Percentiles rank a stretch among this genome's conserved stretches.
Conservation (phyloP, 495 filamentous ascomycete genomes). For the Aspergillus nanangensis region DNA sequence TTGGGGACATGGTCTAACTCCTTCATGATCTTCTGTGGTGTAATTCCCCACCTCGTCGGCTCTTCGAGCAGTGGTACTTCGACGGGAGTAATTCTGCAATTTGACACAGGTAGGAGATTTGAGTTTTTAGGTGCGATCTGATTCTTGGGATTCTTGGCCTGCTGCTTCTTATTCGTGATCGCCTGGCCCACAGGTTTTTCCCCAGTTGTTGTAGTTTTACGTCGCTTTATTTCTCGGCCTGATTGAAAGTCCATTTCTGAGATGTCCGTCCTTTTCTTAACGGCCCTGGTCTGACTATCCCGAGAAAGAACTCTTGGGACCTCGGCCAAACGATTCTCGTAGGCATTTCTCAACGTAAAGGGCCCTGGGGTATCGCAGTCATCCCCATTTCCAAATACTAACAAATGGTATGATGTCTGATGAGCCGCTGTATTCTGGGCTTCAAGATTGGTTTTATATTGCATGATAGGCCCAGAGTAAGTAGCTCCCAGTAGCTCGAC, state of each 20-base stretch:
- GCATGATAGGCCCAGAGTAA: conserved; percentile 10
- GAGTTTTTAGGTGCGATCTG: conserved; percentile 12
- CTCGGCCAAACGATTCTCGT: conserved; percentile 3
- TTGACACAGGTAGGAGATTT: conserved; percentile 20
- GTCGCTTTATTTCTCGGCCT: neutral
- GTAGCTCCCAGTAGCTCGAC: conserved; percentile 12
- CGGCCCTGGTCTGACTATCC: too few relatives aligned
- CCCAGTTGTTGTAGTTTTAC: neutral
- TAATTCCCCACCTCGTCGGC: conserved; percentile 15
- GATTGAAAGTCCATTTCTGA: too few relatives aligned
- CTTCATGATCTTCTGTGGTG: conserved; percentile 5
- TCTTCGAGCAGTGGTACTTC: conserved; percentile 2
- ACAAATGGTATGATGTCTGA: conserved; percentile 18
- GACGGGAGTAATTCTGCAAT: conserved; percentile 14
- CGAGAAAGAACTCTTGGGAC: conserved; percentile 6
- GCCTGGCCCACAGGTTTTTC: neutral
- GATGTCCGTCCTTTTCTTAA: too few relatives aligned
- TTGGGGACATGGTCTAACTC: conserved; percentile 3
- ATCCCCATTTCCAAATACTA: conserved; percentile 7
- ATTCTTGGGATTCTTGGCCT: too few relatives aligned
- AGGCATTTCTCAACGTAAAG: conserved; percentile 2
- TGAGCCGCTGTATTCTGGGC: conserved; percentile 28
- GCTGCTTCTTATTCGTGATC: neutral
- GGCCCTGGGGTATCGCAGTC: neutral
- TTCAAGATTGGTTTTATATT: conserved; percentile 12